A percentile compares a stretch with the other conserved stretches of the same genome.
Evolutionary conservation across 306 rosid species (phyloP).

Genomic region (Bauhinia variegata): DNA sequence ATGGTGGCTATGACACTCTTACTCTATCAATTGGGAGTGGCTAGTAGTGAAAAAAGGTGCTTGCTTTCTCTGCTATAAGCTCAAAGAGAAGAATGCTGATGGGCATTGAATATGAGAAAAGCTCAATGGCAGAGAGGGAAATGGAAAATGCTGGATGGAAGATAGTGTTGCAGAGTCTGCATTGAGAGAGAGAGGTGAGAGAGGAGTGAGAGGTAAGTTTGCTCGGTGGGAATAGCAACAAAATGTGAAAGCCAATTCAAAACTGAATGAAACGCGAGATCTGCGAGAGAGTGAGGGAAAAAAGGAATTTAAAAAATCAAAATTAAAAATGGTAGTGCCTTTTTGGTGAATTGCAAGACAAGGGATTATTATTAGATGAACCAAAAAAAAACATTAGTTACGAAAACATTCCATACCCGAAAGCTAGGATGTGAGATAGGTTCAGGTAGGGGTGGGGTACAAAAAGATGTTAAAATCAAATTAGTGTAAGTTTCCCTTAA

Average conservation of each 20-base stretch:
- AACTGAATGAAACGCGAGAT: conserved; percentile 33
- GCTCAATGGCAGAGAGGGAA: not conserved
- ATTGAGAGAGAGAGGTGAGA: conserved; percentile 16
- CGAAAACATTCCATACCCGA: too few relatives aligned
- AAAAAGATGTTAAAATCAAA: too few relatives aligned
- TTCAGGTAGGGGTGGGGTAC: too few relatives aligned
- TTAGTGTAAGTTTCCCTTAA: too few relatives aligned
- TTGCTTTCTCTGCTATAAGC: not conserved
- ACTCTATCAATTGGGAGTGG: not conserved
- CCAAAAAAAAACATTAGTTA: too few relatives aligned
- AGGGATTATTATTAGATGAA: not conserved
- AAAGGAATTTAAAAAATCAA: conserved; percentile 2
- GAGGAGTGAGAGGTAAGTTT: conserved; percentile 51
- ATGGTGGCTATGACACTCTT: conserved; percentile 26
- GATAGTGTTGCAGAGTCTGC: not conserved
- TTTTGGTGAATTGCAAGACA: conserved; percentile 4
- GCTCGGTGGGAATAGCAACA: conserved; percentile 31
- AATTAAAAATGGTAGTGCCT: not conserved
- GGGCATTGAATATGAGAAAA: not conserved
- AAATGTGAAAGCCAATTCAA: conserved; percentile 38
- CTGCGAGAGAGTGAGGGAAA: conserved; percentile 20
- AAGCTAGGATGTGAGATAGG: too few relatives aligned
- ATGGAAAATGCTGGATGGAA: not conserved
- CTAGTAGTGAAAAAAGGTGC: not conserved
- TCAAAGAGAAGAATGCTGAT: conserved; percentile 12